These are phyloP conservation scores for Mycena leptocephala DNA, from an alignment of 768 basidiomycete genomes.

Conservation along the genomic window DNA sequence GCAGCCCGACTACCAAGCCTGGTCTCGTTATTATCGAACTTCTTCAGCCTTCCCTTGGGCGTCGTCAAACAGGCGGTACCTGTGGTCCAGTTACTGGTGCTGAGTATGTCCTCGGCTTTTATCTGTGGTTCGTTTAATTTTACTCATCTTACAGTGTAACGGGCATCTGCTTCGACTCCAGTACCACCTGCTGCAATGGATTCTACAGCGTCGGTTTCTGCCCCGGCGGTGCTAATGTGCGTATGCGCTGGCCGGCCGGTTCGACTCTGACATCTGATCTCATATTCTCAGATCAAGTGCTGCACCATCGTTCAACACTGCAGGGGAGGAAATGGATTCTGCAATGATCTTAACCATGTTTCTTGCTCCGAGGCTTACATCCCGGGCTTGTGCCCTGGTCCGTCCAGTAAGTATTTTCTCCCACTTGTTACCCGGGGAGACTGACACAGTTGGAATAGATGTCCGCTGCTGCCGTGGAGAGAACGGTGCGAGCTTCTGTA, in stretches of 20 bases:
- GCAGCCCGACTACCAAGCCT: background rate
- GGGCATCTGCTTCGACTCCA: background rate
- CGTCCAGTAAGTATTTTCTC: background rate
- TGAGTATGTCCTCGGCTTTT: background rate
- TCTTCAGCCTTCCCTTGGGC: background rate
- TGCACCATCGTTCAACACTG: background rate
- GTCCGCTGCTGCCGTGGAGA: background rate
- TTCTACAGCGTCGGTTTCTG: background rate
- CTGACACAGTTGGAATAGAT: background rate
- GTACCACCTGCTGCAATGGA: background rate
- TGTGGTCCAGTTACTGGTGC: background rate
- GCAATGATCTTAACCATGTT: background rate
- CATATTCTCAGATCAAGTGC: background rate
- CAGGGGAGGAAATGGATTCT: background rate
- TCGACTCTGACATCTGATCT: too few relatives aligned
- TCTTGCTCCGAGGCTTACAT: background rate
- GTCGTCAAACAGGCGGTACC: background rate
- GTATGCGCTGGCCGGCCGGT: background rate
- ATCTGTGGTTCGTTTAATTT: background rate
- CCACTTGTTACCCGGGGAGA: background rate
- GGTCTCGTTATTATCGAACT: background rate
- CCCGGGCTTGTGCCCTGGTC: background rate
- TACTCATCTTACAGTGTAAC: background rate
- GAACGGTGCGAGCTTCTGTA: background rate
- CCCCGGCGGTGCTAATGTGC: background rate